Evolutionary conservation across 306 rosid genomes (phyloP).

Genomic region (Psophocarpus tetragonolobus): DNA sequence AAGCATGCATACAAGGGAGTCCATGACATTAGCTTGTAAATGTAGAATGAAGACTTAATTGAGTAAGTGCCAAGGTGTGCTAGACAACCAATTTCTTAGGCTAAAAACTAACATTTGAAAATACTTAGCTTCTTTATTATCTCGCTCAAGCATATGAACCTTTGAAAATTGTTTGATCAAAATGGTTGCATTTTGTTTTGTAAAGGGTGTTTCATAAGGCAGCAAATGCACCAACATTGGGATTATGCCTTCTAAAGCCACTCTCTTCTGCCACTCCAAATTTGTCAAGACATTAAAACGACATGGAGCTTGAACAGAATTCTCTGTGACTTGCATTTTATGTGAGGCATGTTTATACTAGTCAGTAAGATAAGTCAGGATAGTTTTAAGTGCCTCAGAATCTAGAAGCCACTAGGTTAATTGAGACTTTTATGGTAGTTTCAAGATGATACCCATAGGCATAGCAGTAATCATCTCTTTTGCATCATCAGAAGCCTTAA

Average conservation of each 20-base stretch:
- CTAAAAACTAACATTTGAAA: conserved; percentile 41
- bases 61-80: conserved; percentile 59
- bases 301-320: conserved; percentile 56
- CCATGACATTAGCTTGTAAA: conserved; percentile 61
- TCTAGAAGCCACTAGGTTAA: conserved; percentile 54
- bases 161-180: conserved; percentile 66
- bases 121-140: conserved; percentile 45
- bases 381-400: conserved; percentile 50
- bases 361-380: conserved; percentile 44
- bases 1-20: conserved; percentile 64
- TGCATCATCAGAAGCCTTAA: conserved; percentile 36
- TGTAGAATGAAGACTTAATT: conserved; percentile 62
- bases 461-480: conserved; percentile 57
- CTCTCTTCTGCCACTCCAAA: conserved; percentile 56
- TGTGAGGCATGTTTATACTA: conserved; percentile 39
- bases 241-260: conserved; percentile 66
- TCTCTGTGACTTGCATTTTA: conserved; percentile 46
- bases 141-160: conserved; percentile 57
- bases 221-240: conserved; percentile 55
- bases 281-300: conserved; percentile 64
- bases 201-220: conserved; percentile 53
- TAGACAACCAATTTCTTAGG: conserved; percentile 46
- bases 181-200: conserved; percentile 55
- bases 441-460: conserved; percentile 54
- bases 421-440: conserved; percentile 46